Evolutionary conservation across 2,329 filamentous ascomycete genomes (phyloP), one percentile per base, ranked within the genome.

Genomic region (Neofusicoccum laricinum): DNA sequence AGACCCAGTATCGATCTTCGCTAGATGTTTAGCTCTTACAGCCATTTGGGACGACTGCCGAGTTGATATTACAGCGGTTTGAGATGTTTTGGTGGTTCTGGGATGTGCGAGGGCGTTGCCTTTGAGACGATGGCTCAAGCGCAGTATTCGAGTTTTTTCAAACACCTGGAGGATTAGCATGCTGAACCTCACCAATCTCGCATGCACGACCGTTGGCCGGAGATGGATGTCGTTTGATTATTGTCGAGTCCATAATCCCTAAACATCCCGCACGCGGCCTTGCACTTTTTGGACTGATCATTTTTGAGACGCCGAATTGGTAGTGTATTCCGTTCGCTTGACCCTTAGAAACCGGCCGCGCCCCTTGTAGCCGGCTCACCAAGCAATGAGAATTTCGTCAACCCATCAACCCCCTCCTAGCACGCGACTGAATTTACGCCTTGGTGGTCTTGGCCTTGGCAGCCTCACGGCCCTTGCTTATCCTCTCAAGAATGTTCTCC

Each of bases 1-100:
- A 67, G 71, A 68, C 71, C 77, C 10, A 71, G 76, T 73, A 80
- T 95, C 84, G 72, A 79, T 97, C 84, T 97, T 84, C 91, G 92
- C 92, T 86, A 93, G 86, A 87, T 88, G 90, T 96, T 88, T 97
- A 97, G 89, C 92, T 92, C 87, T 87, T 71, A 71, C 85, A 90
- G 87, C 89, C 90, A 92, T 89, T 68, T 72, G 67, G 68, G 73
- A 72, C 81, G 90, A 87, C 88, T 86, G 84, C 89, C 87, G 88
- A 88, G 91, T 90, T 90, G 92, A 96, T 96, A 92, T 86, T 81
- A 85, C 90, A 88, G 91, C 91, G 90, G 63, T 61, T 46, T n/a
- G 4, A 38, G n/a, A 5, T 14, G 12, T 19, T 8, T 25, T 8
- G 41, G 30, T 7, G 4, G 51, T 40, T 4, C n/a, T 55, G n/a